Percentiles rank a stretch among this genome's conserved stretches.
phyloP scores from a whole-genome alignment of 2,329 filamentous ascomycete genomes.

The Stemphylium vesicarium region DNA sequence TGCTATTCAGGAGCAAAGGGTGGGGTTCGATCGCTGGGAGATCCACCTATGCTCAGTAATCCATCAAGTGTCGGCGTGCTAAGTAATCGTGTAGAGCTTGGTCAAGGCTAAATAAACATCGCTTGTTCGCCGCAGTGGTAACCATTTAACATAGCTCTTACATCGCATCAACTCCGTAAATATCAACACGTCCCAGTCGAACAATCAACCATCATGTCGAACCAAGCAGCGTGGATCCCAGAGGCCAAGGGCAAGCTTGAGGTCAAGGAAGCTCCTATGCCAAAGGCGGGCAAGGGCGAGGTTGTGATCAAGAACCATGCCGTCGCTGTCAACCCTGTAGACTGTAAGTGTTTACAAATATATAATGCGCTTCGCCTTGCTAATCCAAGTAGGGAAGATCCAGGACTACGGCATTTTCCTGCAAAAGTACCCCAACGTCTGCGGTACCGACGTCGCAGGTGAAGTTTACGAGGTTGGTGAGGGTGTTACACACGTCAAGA shows the following conservation, averaged over 20 bases:
- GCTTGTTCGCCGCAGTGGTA: too few relatives aligned
- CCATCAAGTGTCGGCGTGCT: not conserved
- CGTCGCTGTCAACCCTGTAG: slow-evolving; percentile 43
- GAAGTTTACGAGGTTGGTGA: slow-evolving; percentile 55
- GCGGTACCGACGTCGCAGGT: slow-evolving; percentile 55
- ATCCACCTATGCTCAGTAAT: not conserved
- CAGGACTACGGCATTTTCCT: slow-evolving; percentile 46
- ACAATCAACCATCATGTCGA: slow-evolving; percentile 27
- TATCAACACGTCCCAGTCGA: not conserved
- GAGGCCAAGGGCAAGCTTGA: slow-evolving; percentile 37
- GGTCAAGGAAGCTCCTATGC: slow-evolving; percentile 39
- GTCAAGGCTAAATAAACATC: not conserved
- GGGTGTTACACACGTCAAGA: slow-evolving; percentile 53
- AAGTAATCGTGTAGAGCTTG: not conserved
- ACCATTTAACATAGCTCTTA: not conserved
- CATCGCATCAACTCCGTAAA: not conserved
- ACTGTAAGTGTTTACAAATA: slow-evolving; percentile 25
- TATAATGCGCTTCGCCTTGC: not conserved
- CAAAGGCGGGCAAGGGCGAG: slow-evolving; percentile 36
- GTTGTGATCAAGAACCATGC: slow-evolving; percentile 45
- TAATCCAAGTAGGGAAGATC: slow-evolving; percentile 36
- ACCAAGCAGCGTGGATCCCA: slow-evolving; percentile 44
- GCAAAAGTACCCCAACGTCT: slow-evolving; percentile 42
- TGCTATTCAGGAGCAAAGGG: not conserved
- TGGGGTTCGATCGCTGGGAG: not conserved